Base-by-base conservation (phyloP, 495 filamentous ascomycete species). In the Penicillium pulvis region DNA sequence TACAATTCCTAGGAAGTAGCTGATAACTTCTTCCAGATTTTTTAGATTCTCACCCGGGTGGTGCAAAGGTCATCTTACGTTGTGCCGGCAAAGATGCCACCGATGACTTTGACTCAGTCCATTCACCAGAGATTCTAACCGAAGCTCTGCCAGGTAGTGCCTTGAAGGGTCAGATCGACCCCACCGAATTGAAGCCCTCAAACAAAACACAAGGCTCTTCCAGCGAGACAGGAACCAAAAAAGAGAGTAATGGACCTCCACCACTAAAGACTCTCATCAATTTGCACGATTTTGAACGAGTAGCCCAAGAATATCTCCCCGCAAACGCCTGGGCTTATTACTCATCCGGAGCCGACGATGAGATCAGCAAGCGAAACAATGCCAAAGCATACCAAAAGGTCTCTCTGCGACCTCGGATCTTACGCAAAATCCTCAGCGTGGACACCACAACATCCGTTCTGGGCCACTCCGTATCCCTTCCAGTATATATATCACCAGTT, bases 71-170 rank as follows among this genome's bases (percentile, higher is more conserved):
- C 59, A 92, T 96, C 58, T 79, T 96, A 54, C 90, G 90, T 66
- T 90, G 90, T 75, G 91, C 91, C 6, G 91, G 91, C 41, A 91
- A 87, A 75, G 91, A 96, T 76, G 91, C 90, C 7, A 93, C 91
- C 4, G 86, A 87, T 54, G 90, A 87, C 68, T 95, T 89, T 71
- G 89, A 91, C 39, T 88, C 90, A 1, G 89, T 93, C 58, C 91
- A 96, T 67, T 84, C 90, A 19, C 82, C 85, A 10, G 89, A 93
- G 4, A 20, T 70, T 0, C 41, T 77, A 5, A 49, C 45, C 2
- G 60, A 72, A 30, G 58, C 62, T 1, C 58, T 75, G 2, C 68
- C 70, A 1, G 12, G 58, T 14, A 55, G 51, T 19, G 56, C 68
- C 2, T 49, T 68, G 5, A 45, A 52, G 39, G 73, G 73, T 4